Evolutionary conservation across 2,329 filamentous ascomycete genomes (phyloP).

Genomic region (Alternaria sp.): DNA sequence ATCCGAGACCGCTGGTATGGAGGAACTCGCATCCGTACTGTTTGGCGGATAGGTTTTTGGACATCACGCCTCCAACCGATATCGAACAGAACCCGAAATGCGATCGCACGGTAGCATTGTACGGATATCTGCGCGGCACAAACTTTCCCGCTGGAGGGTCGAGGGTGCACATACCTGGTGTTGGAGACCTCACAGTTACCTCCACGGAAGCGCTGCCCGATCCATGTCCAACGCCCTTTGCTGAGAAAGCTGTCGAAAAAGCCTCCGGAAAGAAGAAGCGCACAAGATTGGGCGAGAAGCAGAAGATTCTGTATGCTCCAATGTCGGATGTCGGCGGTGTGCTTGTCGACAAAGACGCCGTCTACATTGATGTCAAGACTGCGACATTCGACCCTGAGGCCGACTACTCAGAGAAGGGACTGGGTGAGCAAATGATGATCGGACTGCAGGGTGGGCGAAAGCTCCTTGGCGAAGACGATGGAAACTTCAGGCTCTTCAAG

Average conservation of each 20-base stretch:
- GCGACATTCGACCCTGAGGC: conserved; percentile 74
- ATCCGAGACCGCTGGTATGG: conserved; percentile 94
- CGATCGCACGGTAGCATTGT: conserved; percentile 88
- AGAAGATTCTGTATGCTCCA: conserved; percentile 93
- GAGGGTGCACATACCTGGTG: conserved; percentile 87
- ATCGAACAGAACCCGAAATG: conserved; percentile 90
- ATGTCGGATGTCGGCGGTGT: conserved; percentile 98
- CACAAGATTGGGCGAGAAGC: conserved; percentile 89
- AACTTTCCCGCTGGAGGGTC: conserved; percentile 90
- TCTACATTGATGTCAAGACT: conserved; percentile 82
- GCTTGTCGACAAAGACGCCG: conserved; percentile 94
- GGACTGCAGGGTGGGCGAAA: conserved; percentile 83
- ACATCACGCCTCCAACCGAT: conserved; percentile 90
- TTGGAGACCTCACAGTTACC: conserved; percentile 86
- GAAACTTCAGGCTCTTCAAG: conserved; percentile 85
- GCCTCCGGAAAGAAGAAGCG: conserved; percentile 81
- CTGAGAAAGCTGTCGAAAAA: conserved; percentile 87
- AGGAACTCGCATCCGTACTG: conserved; percentile 95
- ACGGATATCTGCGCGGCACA: conserved; percentile 92
- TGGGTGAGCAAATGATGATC: conserved; percentile 94
- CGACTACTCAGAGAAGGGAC: conserved; percentile 76
- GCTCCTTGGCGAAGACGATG: conserved; percentile 81
- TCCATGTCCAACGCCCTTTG: conserved; percentile 91
- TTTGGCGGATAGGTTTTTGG: conserved; percentile 91
- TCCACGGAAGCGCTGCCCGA: conserved; percentile 89